Base-by-base conservation (phyloP, 2,329 filamentous ascomycete genomes). In the Fusarium liriodendri region DNA sequence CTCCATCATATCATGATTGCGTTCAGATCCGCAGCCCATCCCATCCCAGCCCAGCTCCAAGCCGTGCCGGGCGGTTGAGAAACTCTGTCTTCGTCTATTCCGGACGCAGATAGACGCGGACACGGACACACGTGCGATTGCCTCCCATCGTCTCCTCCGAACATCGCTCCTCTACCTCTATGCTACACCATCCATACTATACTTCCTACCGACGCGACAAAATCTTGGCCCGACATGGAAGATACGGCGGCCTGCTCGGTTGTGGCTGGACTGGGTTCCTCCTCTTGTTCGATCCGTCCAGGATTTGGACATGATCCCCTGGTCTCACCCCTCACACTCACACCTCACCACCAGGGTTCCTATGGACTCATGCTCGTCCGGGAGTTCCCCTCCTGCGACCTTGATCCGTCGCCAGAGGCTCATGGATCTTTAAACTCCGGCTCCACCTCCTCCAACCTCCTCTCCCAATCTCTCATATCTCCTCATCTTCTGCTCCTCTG, bases 361-460 rank as follows among this genome's bases (percentile, higher is more conserved):
- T 57, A 62, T 62, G 59, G 59, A 62, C n/a, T 62, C 40, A 35
- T 47, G 65, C 65, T 76, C 65, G 66, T 66, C 62, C 64, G 55
- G 64, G 62, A 74, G 61, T 76, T 71, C 61, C 66, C 72, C 73
- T 76, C 73, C 69, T 70, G 61, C 71, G 62, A 75, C 66, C 63
- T 69, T 65, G 64, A 69, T 69, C 71, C 27, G 27, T 70, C 69
- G 71, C 68, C 72, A 66, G 70, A 73, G 74, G 60, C 73, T 64
- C 67, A 73, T 69, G 71, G 69, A 76, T 76, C 76, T 77, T 75
- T 78, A 77, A 78, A 78, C 72, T 71, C 69, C 25, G 71, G 67
- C 76, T 76, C 76, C 74, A 77, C 76, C 76, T 71, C 70, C 38
- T 78, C 76, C 74, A 77, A 73, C 76, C 73, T 75, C 70, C 64